A percentile compares a stretch with the other conserved stretches of the same genome.
These are phyloP conservation scores for Hypoxylon subgilvum DNA, from an alignment of 495 filamentous ascomycete genomes.

Conservation along the genomic window DNA sequence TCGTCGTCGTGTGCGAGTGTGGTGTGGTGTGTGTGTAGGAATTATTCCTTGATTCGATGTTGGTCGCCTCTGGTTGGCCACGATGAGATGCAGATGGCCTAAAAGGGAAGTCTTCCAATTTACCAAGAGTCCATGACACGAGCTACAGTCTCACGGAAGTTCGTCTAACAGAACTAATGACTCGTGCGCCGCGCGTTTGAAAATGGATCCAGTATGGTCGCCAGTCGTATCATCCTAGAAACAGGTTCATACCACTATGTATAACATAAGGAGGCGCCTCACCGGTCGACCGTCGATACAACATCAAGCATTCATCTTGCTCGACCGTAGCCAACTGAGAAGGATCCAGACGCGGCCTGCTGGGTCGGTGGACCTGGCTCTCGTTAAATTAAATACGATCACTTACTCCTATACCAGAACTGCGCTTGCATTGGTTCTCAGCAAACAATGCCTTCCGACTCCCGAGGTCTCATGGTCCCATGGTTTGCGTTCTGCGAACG, in stretches of 20 bases:
- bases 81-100: slow-evolving; percentile 39
- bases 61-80: slow-evolving; percentile 41
- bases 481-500: slow-evolving; percentile 12
- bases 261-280: slow-evolving; percentile 21
- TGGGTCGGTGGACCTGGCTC: slow-evolving; percentile 1
- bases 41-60: slow-evolving; percentile 29
- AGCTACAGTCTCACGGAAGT: slow-evolving; percentile 30
- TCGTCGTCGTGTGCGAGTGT: slow-evolving; percentile 12
- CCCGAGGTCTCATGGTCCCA: slow-evolving; percentile 5
- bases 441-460: slow-evolving; percentile 3
- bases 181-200: slow-evolving; percentile 13
- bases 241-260: slow-evolving; percentile 26
- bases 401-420: slow-evolving; percentile 18
- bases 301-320: slow-evolving; percentile 22
- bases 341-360: slow-evolving; percentile 12
- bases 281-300: slow-evolving; percentile 32
- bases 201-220: slow-evolving; percentile 23
- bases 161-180: slow-evolving; percentile 13
- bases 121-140: slow-evolving; percentile 30
- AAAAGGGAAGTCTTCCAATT: slow-evolving; percentile 39
- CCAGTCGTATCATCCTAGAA: slow-evolving; percentile 27
- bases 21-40: slow-evolving; percentile 15
- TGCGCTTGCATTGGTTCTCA: slow-evolving; percentile 12
- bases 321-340: slow-evolving; percentile 24
- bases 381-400: slow-evolving; percentile 19